Base-by-base conservation (phyloP, 164 flowering plant genomes). In the Nelumbo lutea region DNA sequence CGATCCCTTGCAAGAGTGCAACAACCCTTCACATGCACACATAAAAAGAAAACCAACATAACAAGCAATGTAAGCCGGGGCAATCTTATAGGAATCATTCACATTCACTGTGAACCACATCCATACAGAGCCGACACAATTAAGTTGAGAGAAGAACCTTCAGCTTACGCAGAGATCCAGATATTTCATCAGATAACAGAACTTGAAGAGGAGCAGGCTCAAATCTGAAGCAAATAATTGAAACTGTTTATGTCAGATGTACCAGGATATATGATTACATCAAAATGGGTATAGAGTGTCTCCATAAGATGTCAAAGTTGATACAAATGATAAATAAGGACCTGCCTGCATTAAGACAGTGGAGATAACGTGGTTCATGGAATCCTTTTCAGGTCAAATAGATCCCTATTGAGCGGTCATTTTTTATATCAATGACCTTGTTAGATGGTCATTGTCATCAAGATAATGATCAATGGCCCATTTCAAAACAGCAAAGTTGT, bases 141-240 rank as follows among this genome's bases (percentile, higher is more conserved):
- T 15, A 66, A 15, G 9, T 15, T 27, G 38, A 59, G 8, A 14
- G 14, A 1, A 74, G 64, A 66, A 94, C 98, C 96, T 91, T 91
- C 62, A 95, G 77, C 80, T 90, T 86, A 2, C 98, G 87, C 57
- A 95, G 88, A 9, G 97, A 95, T 51, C 98, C 97, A 55, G 89
- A 82, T 44, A 90, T 83, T 70, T 95, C 98, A 80, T 95, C 98
- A 9, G 98, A 77, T 73, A 95, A 75, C 46, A 95, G 80, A 45
- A 95, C 97, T 80, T 95, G 97, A 65, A 76, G 43, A 41, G 97
- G 97, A 27, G 96, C 94, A 62, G 98, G 97, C 81, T 83, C 81
- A 79, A 92, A 95, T 72, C 98, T 94, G 87, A 65, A 73, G 71
- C 8, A 58, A 62, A 43, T 48, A 66, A 45, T 10, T 52, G 9